Evolutionary conservation across 805 yeast genomes (phyloP).

Genomic region (Starmerella roubikii): DNA sequence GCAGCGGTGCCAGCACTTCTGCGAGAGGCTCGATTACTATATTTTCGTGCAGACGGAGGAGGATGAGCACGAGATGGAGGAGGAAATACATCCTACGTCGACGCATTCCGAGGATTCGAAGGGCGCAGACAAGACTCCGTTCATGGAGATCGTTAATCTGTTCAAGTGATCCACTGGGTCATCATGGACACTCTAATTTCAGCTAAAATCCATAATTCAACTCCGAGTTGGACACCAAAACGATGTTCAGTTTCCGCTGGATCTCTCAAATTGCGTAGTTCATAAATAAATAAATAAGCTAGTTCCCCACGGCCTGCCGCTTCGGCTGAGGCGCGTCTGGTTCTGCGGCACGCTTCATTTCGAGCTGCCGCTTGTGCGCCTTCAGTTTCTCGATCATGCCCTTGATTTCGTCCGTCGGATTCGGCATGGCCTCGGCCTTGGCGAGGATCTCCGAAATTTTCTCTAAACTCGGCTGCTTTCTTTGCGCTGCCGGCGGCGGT

Average conservation of each 20-base stretch:
- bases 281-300: constrained; percentile 4
- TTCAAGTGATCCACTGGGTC: too few species aligned
- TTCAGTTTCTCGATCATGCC: constrained; percentile 27
- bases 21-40: constrained; percentile 13
- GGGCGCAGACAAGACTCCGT: too few species aligned
- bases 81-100: too few species aligned
- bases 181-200: too few species aligned
- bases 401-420: constrained; percentile 25
- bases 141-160: too few species aligned
- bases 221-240: too few species aligned
- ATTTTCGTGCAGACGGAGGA: constrained; percentile 15
- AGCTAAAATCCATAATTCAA: too few species aligned
- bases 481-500: not conserved
- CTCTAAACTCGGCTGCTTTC: constrained; percentile 19
- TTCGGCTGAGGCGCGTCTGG: not conserved
- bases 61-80: constrained; percentile 2
- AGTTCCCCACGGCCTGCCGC: not conserved
- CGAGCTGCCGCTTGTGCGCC: constrained; percentile 23
- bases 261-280: too few species aligned
- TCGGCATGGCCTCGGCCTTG: constrained; percentile 27
- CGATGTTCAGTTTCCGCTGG: too few species aligned
- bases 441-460: constrained; percentile 26
- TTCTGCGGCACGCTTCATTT: constrained; percentile 17
- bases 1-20: not conserved
- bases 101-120: too few species aligned